Conservation (phyloP, 2,329 filamentous ascomycete genomes). For the Paracorniculantispora psalliotae region DNA sequence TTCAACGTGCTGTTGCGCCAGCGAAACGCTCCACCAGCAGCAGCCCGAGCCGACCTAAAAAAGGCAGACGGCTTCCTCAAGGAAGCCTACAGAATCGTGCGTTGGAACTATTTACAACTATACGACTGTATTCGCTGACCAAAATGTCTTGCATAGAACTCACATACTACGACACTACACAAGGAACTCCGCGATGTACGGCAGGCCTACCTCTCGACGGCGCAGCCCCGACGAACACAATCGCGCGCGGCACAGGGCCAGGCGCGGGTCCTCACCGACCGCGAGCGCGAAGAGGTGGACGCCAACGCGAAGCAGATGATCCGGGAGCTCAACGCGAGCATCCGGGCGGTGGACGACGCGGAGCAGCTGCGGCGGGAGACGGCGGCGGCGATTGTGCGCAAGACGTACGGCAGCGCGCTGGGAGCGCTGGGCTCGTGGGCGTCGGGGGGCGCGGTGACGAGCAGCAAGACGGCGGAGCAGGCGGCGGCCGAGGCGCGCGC, state of each 20-base stretch:
- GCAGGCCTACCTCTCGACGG: slow-evolving; percentile 84
- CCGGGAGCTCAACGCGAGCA: slow-evolving; percentile 76
- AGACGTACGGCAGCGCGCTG: slow-evolving; percentile 61
- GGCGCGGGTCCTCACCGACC: slow-evolving; percentile 63
- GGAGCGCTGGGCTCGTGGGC: slow-evolving; percentile 62
- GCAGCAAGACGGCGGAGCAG: slow-evolving; percentile 58
- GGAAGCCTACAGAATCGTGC: slow-evolving; percentile 88
- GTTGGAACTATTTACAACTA: slow-evolving; percentile 21
- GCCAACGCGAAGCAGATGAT: slow-evolving; percentile 80
- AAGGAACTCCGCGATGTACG: slow-evolving; percentile 77
- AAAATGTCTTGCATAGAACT: slow-evolving; percentile 53
- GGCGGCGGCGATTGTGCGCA: slow-evolving; percentile 62
- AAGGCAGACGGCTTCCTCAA: slow-evolving; percentile 81
- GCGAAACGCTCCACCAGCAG: slow-evolving; percentile 49
- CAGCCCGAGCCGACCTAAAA: slow-evolving; percentile 38
- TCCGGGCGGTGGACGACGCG: slow-evolving; percentile 73
- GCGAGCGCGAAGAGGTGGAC: slow-evolving; percentile 81
- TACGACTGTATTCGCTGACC: background rate
- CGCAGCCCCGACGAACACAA: slow-evolving; percentile 56
- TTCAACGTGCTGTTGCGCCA: slow-evolving; percentile 65
- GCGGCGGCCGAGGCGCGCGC: slow-evolving; percentile 64
- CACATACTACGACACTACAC: slow-evolving; percentile 76
- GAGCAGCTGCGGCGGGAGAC: slow-evolving; percentile 79
- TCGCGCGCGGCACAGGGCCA: slow-evolving; percentile 41
- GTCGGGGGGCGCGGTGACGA: slow-evolving; percentile 47